Conservation (phyloP, 768 basidiomycete genomes). For the Trametes cingulata region DNA sequence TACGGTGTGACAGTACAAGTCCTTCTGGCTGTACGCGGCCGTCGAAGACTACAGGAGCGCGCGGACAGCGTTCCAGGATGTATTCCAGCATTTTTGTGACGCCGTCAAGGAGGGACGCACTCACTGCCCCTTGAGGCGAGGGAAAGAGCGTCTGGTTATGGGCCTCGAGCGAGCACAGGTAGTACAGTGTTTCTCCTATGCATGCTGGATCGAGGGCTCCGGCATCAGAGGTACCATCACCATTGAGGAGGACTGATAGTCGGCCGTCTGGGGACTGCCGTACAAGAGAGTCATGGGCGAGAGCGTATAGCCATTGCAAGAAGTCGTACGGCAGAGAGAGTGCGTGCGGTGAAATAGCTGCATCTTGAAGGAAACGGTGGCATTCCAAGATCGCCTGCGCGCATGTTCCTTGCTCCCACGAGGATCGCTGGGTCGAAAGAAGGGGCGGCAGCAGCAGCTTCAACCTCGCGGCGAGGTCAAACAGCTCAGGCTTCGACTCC, state of each 20-base stretch:
- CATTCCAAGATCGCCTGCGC: slow-evolving; percentile 26
- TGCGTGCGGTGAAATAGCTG: not conserved
- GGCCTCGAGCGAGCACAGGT: not conserved
- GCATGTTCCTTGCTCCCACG: slow-evolving; percentile 28
- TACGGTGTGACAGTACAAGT: slow-evolving; percentile 22
- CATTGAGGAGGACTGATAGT: slow-evolving; percentile 17
- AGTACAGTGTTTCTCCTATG: slow-evolving; percentile 24
- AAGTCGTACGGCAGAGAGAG: not conserved
- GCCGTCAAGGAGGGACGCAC: slow-evolving; percentile 2
- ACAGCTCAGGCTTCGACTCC: not conserved
- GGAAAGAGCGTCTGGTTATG: not conserved
- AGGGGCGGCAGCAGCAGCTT: slow-evolving; percentile 17
- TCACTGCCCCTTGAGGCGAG: not conserved
- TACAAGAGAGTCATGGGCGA: slow-evolving; percentile 22
- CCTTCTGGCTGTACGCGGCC: not conserved
- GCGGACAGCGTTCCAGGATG: slow-evolving; percentile 19
- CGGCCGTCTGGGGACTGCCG: slow-evolving; percentile 22
- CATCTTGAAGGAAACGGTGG: not conserved
- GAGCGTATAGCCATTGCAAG: slow-evolving; percentile 20
- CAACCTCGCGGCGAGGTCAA: not conserved
- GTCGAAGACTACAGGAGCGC: not conserved
- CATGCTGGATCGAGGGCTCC: slow-evolving; percentile 24
- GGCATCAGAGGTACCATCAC: slow-evolving; percentile 18
- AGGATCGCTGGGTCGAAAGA: slow-evolving; percentile 22
- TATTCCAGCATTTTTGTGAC: slow-evolving; percentile 22